These are phyloP conservation scores for Phytophthora parvispora DNA, from an alignment of 352 stramenopile species.

Conservation along the genomic window DNA sequence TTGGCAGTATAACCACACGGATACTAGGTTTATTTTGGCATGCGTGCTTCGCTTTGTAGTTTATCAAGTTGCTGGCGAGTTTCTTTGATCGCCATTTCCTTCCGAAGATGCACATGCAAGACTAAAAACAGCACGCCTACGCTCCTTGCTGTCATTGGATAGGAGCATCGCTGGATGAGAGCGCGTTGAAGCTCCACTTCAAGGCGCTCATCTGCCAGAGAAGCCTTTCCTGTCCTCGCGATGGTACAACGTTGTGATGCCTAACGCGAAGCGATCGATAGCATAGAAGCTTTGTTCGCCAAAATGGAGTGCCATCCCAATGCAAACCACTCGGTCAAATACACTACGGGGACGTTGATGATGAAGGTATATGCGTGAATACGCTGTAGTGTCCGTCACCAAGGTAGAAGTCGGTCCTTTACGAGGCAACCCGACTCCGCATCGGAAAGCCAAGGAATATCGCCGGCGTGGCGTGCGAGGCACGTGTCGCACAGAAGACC, in stretches of 20 bases:
- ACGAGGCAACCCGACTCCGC: not conserved
- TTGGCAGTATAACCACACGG: too few relatives aligned
- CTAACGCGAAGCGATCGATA: not conserved
- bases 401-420: not conserved
- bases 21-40: too few relatives aligned
- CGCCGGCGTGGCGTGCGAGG: slow-evolving; percentile 12
- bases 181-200: not conserved
- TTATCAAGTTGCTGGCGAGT: too few relatives aligned
- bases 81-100: not conserved
- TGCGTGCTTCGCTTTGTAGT: not conserved
- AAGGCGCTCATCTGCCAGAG: slow-evolving; percentile 4
- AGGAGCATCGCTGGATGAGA: slow-evolving; percentile 1
- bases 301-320: not conserved
- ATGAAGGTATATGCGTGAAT: not conserved
- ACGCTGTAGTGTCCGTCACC: not conserved
- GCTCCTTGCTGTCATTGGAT: slow-evolving; percentile 6
- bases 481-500: slow-evolving; percentile 24
- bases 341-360: not conserved
- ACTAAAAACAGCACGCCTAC: not conserved
- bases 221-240: slow-evolving; percentile 2
- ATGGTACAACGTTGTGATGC: not conserved
- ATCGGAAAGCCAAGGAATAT: not conserved
- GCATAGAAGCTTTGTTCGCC: not conserved
- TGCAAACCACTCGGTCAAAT: not conserved
- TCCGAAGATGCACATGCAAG: not conserved